Evolutionary conservation across 768 basidiomycete genomes (phyloP), one percentile per base, ranked within the genome.

Genomic region (Hericium alpestre): DNA sequence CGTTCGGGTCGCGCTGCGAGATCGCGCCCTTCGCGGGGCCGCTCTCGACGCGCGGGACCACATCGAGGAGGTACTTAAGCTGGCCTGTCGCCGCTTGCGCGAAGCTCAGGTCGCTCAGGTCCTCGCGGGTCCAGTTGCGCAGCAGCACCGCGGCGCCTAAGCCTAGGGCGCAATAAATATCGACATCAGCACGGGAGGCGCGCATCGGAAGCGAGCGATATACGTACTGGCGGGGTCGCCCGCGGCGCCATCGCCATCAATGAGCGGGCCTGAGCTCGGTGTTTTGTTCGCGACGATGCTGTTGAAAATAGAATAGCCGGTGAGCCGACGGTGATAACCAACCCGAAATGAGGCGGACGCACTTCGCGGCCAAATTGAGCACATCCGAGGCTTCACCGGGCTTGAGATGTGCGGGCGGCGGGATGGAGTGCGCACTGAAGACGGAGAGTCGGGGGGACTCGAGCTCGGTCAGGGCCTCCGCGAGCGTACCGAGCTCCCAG

Each of bases 151-250:
- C 72, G 12, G 75, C 71, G 18, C 79, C 81, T n/a, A 82, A 65
- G 56, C 78, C 78, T 79, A 46, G 48, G 20, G 55, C 25, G 25
- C 25, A 25, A 25, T 25, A 25, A 25, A 27, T 8, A 22, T 16
- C 52, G n/a, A 59, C 40, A 38, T 49, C 22, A 47, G 52, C 16
- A 51, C 38, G 43, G 1, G 4, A 7, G 46, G 41, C 25, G 1
- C 25, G 37, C 1, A 25, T 43, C 13, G 6, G 43, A 53, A 51
- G 27, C 38, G 49, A 23, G 51, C 38, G 22, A 9, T 25, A 20
- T n/a, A 67, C 74, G 50, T 57, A 77, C 77, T 82, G 3, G 83
- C 79, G 15, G 83, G 84, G 62, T 86, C 84, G 0, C 76, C 83
- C 5, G 78, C 81, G 32, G 80, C 77, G 32, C 77, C 77, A 54